Base-by-base conservation (phyloP, 1,139 yeast genomes). In the Saccharomyces pastorianus region DNA sequence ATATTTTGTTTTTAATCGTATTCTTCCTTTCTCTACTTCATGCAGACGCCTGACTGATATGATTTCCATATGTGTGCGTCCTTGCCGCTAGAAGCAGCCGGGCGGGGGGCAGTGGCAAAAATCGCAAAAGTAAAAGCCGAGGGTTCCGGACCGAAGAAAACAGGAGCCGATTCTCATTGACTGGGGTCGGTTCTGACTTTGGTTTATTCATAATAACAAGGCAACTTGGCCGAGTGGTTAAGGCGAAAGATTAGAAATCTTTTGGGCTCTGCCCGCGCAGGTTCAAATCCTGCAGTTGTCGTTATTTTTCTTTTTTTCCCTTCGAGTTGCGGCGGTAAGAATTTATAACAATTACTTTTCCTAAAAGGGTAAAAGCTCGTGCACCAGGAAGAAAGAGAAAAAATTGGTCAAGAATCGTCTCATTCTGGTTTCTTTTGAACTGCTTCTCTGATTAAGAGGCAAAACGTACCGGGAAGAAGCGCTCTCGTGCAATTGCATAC, bases 161-260 rank as follows among this genome's bases (percentile, higher is more conserved):
- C n/a, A n/a, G n/a, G n/a, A n/a, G n/a, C n/a, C n/a, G n/a, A n/a
- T n/a, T n/a, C n/a, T n/a, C n/a, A n/a, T n/a, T n/a, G n/a, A n/a
- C n/a, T n/a, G n/a, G n/a, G n/a, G n/a, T n/a, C n/a, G n/a, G n/a
- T n/a, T n/a, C n/a, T n/a, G n/a, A n/a, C n/a, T n/a, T n/a, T n/a
- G n/a, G n/a, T n/a, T n/a, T n/a, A n/a, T n/a, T n/a, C 14, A 13
- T 31, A 31, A 31, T 31, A 31, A 31, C 14, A 13, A 31, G 76
- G 76, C 76, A 73, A 71, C 74, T 72, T 75, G 77, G 77, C 78
- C 78, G 78, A 74, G 78, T 73, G 78, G 78, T 75, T 74, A 75
- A 74, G 78, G 78, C 77, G 78, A 73, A 73, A 74, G 78, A 75
- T 75, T 75, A 74, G 78, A 74, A 75, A 74, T 74, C 78, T 74